Percentiles rank a stretch among this genome's conserved stretches.
These are phyloP conservation scores for Beauveria medogensis DNA, from an alignment of 2,329 filamentous ascomycete species.

Conservation along the genomic window DNA sequence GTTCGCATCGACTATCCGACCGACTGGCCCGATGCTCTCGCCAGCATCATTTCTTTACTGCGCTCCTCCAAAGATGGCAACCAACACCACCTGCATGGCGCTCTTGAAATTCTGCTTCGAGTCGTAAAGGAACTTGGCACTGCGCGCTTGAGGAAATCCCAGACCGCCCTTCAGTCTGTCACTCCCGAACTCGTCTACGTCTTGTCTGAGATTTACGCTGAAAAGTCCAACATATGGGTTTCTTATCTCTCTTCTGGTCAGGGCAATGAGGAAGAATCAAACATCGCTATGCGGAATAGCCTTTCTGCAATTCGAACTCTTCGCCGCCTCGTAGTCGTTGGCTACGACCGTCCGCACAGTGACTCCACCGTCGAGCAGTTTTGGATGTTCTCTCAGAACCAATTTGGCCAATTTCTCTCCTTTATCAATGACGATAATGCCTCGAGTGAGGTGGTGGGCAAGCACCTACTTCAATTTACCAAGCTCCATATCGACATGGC, in stretches of 20 bases:
- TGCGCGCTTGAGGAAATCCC: constrained; percentile 65
- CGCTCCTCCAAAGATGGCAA: constrained; percentile 44
- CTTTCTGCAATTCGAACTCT: constrained; percentile 71
- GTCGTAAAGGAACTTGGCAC: constrained; percentile 87
- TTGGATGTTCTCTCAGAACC: constrained; percentile 69
- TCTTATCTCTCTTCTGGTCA: constrained; percentile 48
- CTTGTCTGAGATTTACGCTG: constrained; percentile 68
- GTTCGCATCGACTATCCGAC: constrained; percentile 81
- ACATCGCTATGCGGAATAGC: constrained; percentile 66
- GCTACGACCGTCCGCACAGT: constrained; percentile 78
- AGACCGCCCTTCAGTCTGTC: constrained; percentile 67
- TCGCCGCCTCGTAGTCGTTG: constrained; percentile 67
- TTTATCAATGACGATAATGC: constrained; percentile 51
- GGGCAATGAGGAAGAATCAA: constrained; percentile 49
- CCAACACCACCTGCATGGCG: constrained; percentile 59
- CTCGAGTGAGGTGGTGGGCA: constrained; percentile 60
- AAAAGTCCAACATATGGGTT: constrained; percentile 64
- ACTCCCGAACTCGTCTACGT: constrained; percentile 80
- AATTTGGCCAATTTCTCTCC: constrained; percentile 68
- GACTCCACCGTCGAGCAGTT: constrained; percentile 68
- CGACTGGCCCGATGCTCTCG: constrained; percentile 66
- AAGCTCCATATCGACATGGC: constrained; percentile 90
- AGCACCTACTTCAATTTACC: constrained; percentile 80
- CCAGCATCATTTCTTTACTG: constrained; percentile 55
- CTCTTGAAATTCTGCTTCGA: constrained; percentile 70